phyloP scores from a whole-genome alignment of 2,329 filamentous ascomycete genomes.

The Sporothrix brasiliensis region DNA sequence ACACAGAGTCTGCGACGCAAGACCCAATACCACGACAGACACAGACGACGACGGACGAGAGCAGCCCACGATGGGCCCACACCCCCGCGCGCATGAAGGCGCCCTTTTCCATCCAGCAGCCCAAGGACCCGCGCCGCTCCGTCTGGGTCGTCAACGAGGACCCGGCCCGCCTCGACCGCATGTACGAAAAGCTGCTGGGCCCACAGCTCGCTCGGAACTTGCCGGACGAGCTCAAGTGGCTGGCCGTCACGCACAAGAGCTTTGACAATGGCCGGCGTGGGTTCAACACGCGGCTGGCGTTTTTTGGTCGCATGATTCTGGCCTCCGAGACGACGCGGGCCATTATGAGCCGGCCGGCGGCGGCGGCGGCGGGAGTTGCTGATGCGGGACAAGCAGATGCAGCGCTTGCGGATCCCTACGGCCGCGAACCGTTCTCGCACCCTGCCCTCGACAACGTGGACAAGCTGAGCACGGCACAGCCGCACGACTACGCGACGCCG shows the following conservation, averaged over 20 bases:
- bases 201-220: slow-evolving; percentile 71
- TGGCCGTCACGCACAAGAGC: slow-evolving; percentile 96
- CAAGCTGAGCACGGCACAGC: slow-evolving; percentile 66
- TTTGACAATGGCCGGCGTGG: slow-evolving; percentile 94
- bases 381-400: background rate
- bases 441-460: slow-evolving; percentile 71
- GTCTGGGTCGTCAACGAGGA: slow-evolving; percentile 74
- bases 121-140: slow-evolving; percentile 56
- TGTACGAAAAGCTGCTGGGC: slow-evolving; percentile 78
- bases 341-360: slow-evolving; percentile 37
- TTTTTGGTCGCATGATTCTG: slow-evolving; percentile 57
- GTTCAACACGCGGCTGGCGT: slow-evolving; percentile 92
- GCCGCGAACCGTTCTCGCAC: slow-evolving; percentile 69
- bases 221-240: slow-evolving; percentile 92
- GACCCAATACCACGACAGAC: slow-evolving; percentile 19
- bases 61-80: slow-evolving; percentile 66
- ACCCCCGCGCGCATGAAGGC: slow-evolving; percentile 72
- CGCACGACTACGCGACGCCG: slow-evolving; percentile 64
- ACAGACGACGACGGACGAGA: slow-evolving; percentile 9
- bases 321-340: slow-evolving; percentile 39
- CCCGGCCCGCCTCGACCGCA: slow-evolving; percentile 71
- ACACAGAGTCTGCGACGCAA: background rate
- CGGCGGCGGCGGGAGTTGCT: too few species aligned
- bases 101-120: slow-evolving; percentile 64
- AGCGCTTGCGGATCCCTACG: slow-evolving; percentile 42